Evolutionary conservation across 768 basidiomycete species (phyloP), one percentile per base, ranked within the genome.

Genomic region (Lactarius psammicola): DNA sequence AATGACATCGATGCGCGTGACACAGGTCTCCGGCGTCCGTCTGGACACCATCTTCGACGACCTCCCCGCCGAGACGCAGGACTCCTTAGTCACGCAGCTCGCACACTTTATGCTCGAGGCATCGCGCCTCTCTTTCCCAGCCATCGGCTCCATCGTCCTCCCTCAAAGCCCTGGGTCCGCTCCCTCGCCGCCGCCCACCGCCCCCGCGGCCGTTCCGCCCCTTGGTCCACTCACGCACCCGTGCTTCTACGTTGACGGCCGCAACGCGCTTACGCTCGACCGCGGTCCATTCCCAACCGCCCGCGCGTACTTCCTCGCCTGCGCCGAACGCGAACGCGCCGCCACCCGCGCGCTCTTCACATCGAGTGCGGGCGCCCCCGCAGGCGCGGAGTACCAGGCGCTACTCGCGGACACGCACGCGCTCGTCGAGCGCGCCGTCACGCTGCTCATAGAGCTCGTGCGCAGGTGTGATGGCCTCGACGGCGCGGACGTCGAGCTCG

Each of bases 301-400:
- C 0, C 67, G 70, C 23, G 76, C 71, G n/a, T 78, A 78, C 66
- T 75, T 75, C 62, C 59, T 68, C 10, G 76, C 76, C 10, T 77
- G 76, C 56, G 74, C 76, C 1, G 76, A 78, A 61, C 71, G 77
- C 18, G 77, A 78, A 62, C 69, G 76, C 31, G 76, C 76, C 18
- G 73, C 69, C 40, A 65, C 73, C 15, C 72, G 74, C n/a, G 72
- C 70, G 30, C 72, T 76, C 26, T 74, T 74, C 60, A 67, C 74
- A 1, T 74, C 75, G 58, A 74, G 73, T 38, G 73, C 72, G 1
- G 74, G 73, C 42, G 73, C 75, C 5, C 73, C 75, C 18, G 70
- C 70, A 1, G 65, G 65, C 26, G 51, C 56, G 8, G 70, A 71
- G 11, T 78, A 77, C 66, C 74, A 76, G 58, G 70, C 66, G 3